Percentiles rank a stretch among this genome's conserved stretches.
phyloP scores from a whole-genome alignment of 805 yeast genomes.

The Jamesozyma rosinii region DNA sequence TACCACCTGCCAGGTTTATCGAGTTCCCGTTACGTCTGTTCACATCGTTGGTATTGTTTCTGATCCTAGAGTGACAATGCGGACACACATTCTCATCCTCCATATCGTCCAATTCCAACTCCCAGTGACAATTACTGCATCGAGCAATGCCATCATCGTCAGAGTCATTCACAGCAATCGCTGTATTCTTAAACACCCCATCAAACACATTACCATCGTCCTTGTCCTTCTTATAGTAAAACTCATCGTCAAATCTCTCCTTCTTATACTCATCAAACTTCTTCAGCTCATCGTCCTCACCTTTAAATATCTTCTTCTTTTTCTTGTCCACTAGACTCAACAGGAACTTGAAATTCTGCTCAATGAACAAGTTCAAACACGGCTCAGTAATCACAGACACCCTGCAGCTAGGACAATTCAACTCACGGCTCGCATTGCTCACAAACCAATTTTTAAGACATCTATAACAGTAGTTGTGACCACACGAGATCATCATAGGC shows the following conservation, averaged over 20 bases:
- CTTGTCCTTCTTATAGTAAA: constrained; percentile 13
- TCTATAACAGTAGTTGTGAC: constrained; percentile 65
- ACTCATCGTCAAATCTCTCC: constrained; percentile 15
- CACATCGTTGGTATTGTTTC: constrained; percentile 15
- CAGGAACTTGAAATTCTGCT: constrained; percentile 37
- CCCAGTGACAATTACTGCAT: constrained; percentile 76
- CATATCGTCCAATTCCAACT: constrained; percentile 34
- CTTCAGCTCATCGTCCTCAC: constrained; percentile 12
- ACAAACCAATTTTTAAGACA: constrained; percentile 58
- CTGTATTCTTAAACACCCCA: constrained; percentile 39
- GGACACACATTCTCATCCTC: constrained; percentile 47
- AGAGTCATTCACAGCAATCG: constrained; percentile 50
- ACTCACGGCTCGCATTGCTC: constrained; percentile 31
- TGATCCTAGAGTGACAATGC: constrained; percentile 54
- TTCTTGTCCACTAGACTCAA: constrained; percentile 30
- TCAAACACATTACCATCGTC: constrained; percentile 37
- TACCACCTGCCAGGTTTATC: not conserved
- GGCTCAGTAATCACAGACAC: constrained; percentile 41
- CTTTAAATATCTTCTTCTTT: constrained; percentile 9
- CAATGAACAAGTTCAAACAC: constrained; percentile 42
- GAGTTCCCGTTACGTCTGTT: not conserved
- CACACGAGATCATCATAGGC: constrained; percentile 58
- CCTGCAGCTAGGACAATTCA: constrained; percentile 66
- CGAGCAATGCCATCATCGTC: constrained; percentile 63
- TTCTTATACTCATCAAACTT: constrained; percentile 6